Base-by-base conservation (phyloP, 352 stramenopile genomes). In the Globisporangium paroecandrum region DNA sequence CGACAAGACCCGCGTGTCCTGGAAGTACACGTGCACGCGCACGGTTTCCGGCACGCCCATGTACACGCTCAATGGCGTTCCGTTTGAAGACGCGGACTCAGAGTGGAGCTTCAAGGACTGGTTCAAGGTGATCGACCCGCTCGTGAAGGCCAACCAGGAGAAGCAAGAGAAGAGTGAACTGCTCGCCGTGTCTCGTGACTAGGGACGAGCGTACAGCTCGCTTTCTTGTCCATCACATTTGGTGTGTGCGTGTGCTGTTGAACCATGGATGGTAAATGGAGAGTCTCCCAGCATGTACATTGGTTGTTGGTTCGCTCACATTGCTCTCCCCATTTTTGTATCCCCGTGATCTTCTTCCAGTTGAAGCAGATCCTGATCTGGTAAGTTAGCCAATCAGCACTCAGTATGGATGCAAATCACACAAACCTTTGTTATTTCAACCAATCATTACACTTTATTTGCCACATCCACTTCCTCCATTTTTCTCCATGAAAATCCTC, bases 1-100 rank as follows among this genome's bases (percentile, higher is more conserved):
- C 69, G 73, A 76, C 27, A 69, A 77, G 29, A 67, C 79, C 3
- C 83, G 87, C 59, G 75, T 86, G 54, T 78, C 79, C 32, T 95
- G 87, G 87, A 95, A 95, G 71, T 93, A 95, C 75, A 78, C 82
- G 54, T 95, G 87, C 70, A 81, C 87, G 2, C 80, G 87, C 54
- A 78, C 79, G 32, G 83, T 84, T 63, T 89, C 85, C 20, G 87
- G 87, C 18, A 95, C 85, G 22, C 87, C 87, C 12, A 73, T 90
- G 74, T 95, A 95, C 73, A 88, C 72, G 12, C 71, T 95, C 56
- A 95, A 95, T 32, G 83, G 86, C 62, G 85, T 93, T 15, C 85
- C 85, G 1, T 87, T 91, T 49, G 56, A 49, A 38, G 64, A 81
- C 15, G 69, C 76, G 10, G 68, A 77, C 62, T 74, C 87, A 22